phyloP scores from a whole-genome alignment of 495 filamentous ascomycete species.

The Acidomyces sp. region DNA sequence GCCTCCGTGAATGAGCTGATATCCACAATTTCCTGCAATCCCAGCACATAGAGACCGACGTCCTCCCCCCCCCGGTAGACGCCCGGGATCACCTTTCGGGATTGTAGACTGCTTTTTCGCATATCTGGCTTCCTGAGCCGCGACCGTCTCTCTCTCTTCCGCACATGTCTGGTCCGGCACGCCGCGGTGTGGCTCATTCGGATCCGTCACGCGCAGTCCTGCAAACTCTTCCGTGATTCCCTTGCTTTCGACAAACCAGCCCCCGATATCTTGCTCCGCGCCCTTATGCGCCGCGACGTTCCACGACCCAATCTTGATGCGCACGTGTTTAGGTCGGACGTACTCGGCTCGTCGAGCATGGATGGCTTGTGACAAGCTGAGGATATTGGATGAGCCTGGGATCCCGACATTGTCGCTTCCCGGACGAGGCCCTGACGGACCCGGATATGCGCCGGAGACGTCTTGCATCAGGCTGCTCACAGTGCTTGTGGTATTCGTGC shows the following conservation, averaged over 20 bases:
- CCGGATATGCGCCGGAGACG: conserved; percentile 30
- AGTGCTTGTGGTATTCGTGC: conserved; percentile 3
- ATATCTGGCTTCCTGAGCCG: conserved; percentile 31
- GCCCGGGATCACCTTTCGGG: conserved; percentile 27
- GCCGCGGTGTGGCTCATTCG: conserved; percentile 6
- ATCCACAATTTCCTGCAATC: conserved; percentile 85
- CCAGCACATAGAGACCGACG: conserved; percentile 78
- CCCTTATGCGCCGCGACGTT: conserved; percentile 76
- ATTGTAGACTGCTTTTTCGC: conserved; percentile 30
- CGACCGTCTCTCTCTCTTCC: conserved; percentile 30
- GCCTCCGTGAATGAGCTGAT: conserved; percentile 54
- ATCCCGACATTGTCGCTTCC: neutral
- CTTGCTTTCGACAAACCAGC: conserved; percentile 71
- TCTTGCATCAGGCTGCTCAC: conserved; percentile 21
- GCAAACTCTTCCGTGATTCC: conserved; percentile 50
- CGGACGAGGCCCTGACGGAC: neutral
- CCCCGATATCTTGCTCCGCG: conserved; percentile 72
- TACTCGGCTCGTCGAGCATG: conserved; percentile 66
- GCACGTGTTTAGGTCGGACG: conserved; percentile 51
- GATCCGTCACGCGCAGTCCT: conserved; percentile 33
- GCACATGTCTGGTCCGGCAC: conserved; percentile 13
- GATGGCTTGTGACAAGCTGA: conserved; percentile 45
- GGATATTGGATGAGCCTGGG: neutral
- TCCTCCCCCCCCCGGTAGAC: conserved; percentile 41
- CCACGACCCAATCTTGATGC: conserved; percentile 84